Evolutionary conservation across 2,329 filamentous ascomycete genomes (phyloP), one percentile per base, ranked within the genome.

Genomic region (Zalaria obscura): DNA sequence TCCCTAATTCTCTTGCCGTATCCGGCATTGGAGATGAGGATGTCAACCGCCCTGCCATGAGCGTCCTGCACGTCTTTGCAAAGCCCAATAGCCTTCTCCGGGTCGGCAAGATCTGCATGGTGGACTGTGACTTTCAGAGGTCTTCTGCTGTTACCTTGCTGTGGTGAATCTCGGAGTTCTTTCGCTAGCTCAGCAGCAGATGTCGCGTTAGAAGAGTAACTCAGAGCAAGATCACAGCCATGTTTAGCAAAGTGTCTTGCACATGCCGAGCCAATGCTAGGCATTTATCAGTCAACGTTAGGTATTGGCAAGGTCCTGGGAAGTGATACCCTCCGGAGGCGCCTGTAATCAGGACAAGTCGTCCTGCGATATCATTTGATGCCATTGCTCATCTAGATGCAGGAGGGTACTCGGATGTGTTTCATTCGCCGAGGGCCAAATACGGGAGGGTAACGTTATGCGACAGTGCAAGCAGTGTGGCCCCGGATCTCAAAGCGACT

Each of bases 21-120:
- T 0, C 78, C 78, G 3, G 79, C 78, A 52, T 83, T 83, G 8
- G 73, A 73, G 25, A 83, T 58, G 3, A 83, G 62, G 26, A 83
- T 78, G 50, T 80, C 73, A 1, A 76, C 73, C 2, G 65, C 64
- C 42, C 71, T 64, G 7, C 63, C 63, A 50, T 80, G 75, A 35
- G 69, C 53, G 1, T 58, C 54, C 40, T 67, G 58, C 32, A 80
- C 72, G 38, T 76, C 67, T 18, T 62, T 48, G 44, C 76, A 77
- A 48, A 80, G 63, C 5, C 55, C 52, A 32, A 68, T 56, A 27
- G 78, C 72, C 36, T 73, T 68, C 9, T 70, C 66, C 1, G 67
- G 61, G 5, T 65, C 67, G 8, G 65, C 65, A 39, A 79, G 67
- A 51, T 81, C 75, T 10, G 75, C 71, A 49, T 72, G 61, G 57